A percentile compares a stretch with the other conserved stretches of the same genome.
phyloP scores from a whole-genome alignment of 2,329 filamentous ascomycete genomes.

The Metarhizium anisopliae region DNA sequence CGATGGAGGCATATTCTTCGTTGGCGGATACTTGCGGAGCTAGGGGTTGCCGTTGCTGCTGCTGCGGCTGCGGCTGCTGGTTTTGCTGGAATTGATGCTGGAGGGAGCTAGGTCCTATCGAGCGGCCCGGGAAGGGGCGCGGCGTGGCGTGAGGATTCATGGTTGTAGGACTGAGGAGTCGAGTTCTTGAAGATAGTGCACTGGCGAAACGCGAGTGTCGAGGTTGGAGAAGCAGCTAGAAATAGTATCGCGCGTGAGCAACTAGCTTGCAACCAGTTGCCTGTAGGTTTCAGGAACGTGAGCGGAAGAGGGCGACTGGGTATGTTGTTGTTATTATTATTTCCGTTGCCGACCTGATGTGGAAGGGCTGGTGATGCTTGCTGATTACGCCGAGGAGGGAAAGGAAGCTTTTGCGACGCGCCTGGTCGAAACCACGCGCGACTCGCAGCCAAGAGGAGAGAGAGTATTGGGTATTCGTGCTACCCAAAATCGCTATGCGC shows the following conservation, averaged over 20 bases:
- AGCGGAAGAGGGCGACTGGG: neutral
- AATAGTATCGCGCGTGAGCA: neutral
- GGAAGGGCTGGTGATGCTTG: neutral
- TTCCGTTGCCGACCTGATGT: neutral
- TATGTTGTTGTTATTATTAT: neutral
- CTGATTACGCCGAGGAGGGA: neutral
- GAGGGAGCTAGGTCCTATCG: conserved; percentile 20
- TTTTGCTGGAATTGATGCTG: conserved; percentile 18
- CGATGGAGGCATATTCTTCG: conserved; percentile 41
- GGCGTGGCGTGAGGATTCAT: conserved; percentile 31
- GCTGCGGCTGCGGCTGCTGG: conserved; percentile 7
- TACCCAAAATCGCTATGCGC: neutral
- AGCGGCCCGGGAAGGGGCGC: conserved; percentile 26
- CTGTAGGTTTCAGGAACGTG: neutral
- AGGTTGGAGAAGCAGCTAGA: neutral
- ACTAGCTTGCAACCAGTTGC: neutral
- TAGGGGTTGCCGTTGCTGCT: conserved; percentile 17
- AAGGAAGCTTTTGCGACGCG: conserved; percentile 15
- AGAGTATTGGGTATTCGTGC: too few relatives aligned
- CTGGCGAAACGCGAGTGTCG: neutral
- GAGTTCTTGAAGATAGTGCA: neutral
- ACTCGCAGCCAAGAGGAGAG: too few relatives aligned
- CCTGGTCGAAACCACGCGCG: neutral
- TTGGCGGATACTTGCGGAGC: conserved; percentile 26
- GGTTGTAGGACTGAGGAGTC: neutral